Conservation (phyloP, 768 basidiomycete species). For the Cyclocybe cylindracea region DNA sequence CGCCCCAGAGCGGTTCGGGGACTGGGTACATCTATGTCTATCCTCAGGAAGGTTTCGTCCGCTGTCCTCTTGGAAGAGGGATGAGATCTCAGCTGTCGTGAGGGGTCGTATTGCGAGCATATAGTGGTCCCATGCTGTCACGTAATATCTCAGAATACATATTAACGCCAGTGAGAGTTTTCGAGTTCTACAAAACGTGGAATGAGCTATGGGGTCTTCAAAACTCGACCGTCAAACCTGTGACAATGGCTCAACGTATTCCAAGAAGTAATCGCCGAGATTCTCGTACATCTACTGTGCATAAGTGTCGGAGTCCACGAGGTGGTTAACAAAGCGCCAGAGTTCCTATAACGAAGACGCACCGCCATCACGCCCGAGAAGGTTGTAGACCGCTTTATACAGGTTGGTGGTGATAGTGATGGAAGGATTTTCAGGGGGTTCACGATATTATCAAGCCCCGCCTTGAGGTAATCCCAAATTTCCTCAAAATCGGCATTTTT, state of each 20-base stretch:
- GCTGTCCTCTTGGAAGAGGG: slow-evolving; percentile 91
- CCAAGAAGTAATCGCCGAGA: slow-evolving; percentile 84
- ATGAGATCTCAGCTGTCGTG: slow-evolving; percentile 84
- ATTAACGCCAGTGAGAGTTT: slow-evolving; percentile 83
- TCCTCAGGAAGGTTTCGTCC: slow-evolving; percentile 75
- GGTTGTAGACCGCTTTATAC: slow-evolving; percentile 96
- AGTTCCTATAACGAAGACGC: slow-evolving; percentile 35
- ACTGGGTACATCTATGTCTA: slow-evolving; percentile 94
- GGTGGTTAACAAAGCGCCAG: slow-evolving; percentile 18
- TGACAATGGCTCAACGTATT: slow-evolving; percentile 77
- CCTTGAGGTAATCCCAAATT: slow-evolving; percentile 84
- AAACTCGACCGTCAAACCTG: slow-evolving; percentile 24
- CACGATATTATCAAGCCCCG: slow-evolving; percentile 90
- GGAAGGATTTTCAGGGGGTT: slow-evolving; percentile 80
- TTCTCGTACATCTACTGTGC: slow-evolving; percentile 97
- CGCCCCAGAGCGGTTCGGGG: slow-evolving; percentile 98
- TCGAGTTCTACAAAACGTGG: slow-evolving; percentile 60
- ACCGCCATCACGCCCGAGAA: slow-evolving; percentile 78
- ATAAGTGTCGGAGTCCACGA: slow-evolving; percentile 94
- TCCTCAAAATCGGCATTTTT: slow-evolving; percentile 73
- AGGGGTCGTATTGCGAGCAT: slow-evolving; percentile 97
- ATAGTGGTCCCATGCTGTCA: slow-evolving; percentile 92
- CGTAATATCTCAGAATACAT: slow-evolving; percentile 83
- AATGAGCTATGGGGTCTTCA: slow-evolving; percentile 12
- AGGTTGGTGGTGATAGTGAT: slow-evolving; percentile 71